Base-by-base conservation (phyloP, 164 flowering plant genomes). In the Echeveria elegans region DNA sequence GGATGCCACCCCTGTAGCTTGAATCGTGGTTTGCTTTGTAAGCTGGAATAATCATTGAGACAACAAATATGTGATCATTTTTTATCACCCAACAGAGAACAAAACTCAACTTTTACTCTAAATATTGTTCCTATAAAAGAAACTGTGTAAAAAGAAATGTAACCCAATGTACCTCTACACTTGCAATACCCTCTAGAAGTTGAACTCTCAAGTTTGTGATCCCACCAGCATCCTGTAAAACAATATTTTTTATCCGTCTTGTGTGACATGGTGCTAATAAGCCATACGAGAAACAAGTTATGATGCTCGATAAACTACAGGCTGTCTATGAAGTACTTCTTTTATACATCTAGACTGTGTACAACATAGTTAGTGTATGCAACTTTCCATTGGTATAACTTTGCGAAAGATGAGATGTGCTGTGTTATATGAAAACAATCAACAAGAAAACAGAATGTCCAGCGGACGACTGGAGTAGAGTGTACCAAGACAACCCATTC, bases 111-210 rank as follows among this genome's bases (percentile, higher is more conserved):
- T 43, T 4, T 14, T 4, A 10, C 2, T 14, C 4, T 1, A 10
- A 43, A 16, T 43, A 10, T 43, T 16, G 19, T 43, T 43, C 48
- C 10, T 43, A 10, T 1, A 43, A 10, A 43, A n/a, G 28, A n/a
- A 50, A 12, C 28, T 50, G 56, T 34, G 7, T 34, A 34, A 34
- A 34, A 3, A 34, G 3, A 8, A 53, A 26, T 26, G 26, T 9
- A 24, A 47, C n/a, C 26, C 14, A 1, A 40, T 66, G 23, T 43
- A 88, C 96, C 97, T 88, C 89, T 45, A 94, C 90, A 72, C 79
- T 84, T 63, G 92, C 97, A 72, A 94, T 83, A 29, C 97, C 93
- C 79, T 89, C 97, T 41, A 74, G 52, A 64, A 91, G 69, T 77
- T 76, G 80, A 74, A 91, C 89, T 69, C 77, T 83, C 68, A 94